Base-by-base conservation (phyloP, 805 yeast genomes). In the Martiniozyma abietophila region DNA sequence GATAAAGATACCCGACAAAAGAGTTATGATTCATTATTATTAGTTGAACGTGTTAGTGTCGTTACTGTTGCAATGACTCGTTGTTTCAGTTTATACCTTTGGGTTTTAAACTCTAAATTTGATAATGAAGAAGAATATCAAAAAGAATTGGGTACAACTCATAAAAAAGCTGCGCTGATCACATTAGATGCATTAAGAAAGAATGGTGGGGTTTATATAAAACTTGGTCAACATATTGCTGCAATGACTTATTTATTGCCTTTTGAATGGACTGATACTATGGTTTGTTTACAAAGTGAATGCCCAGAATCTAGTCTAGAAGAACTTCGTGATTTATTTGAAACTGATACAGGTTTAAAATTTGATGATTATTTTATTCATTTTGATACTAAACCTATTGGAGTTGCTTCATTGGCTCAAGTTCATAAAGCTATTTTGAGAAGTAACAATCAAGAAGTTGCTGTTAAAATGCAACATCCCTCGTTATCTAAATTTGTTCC, bases 391-490 rank as follows among this genome's bases (percentile, higher is more conserved):
- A 56, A 53, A 8, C 98, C 99, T 0, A 76, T 92, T 27, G 99
- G 98, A 2, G 94, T 84, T 5, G 98, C 98, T 0, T 84, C 96
- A 1, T 64, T 92, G 44, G 98, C 98, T 0, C 99, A 92, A 51
- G 99, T 92, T 5, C 97, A 92, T 58, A 60, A 65, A 17, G 99
- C 94, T 0, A 67, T 56, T 2, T 52, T 88, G 35, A 67, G 61
- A 37, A 59, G 53, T 4, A 67, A 66, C 1, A 83, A 81, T 2
- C 38, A 47, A 26, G 72, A 67, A 48, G 97, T 89, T 3, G 98
- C 98, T 1, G 95, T 92, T 16, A 92, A 92, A 51, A 71, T 89
- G 27, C 98, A 92, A 56, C 97, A 88, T 54, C 98, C 98, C 0
- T 70, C 84, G 3, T 62, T 92, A 35, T 70, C 74, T 30, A 82